Base-by-base conservation (phyloP, 441 rosid species). In the Eruca vesicaria region DNA sequence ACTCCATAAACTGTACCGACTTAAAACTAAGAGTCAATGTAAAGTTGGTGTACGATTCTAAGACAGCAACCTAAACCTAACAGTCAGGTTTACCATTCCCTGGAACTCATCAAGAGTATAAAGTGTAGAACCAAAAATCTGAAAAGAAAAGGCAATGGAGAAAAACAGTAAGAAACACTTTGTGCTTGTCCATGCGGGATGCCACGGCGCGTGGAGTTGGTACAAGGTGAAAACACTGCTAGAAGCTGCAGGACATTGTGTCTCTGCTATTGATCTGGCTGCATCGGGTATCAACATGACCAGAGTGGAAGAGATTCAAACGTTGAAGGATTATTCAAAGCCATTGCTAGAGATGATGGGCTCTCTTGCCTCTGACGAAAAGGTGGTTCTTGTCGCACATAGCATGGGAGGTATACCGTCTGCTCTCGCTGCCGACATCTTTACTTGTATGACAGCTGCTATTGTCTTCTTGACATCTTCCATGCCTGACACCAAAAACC, bases 381-480 rank as follows among this genome's bases (percentile, higher is more conserved):
- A 71, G 73, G 86, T 79, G 9, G 59, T 84, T 11, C 71, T 88
- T 1, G 93, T 88, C 0, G 88, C 90, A 3, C 93, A 88, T 66
- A 85, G 90, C 76, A 63, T 83, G 7, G 93, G 90, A 36, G 93
- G 93, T 9, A 4, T 85, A 72, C 78, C 36, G 63, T 26, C 86
- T 76, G 85, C 87, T 21, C 70, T 86, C 0, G 90, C 88, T 8
- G 81, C 78, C 77, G 90, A 86, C 6, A 50, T 16, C 14, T 85
- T 78, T 53, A 82, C 89, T 1, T 28, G 69, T 6, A 86, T 83
- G 80, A 77, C 84, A n/a, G 35, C 80, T 1, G 87, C 65, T 19
- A 82, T 82, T n/a, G 82, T 88, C 60, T 88, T 81, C 77, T 28
- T 85, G 23, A 35, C 82, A 45, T 50, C 82, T 9, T 74, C 56